Evolutionary conservation across 176 grass and related monocot genomes (phyloP).

Genomic region (Ensete ventricosum): DNA sequence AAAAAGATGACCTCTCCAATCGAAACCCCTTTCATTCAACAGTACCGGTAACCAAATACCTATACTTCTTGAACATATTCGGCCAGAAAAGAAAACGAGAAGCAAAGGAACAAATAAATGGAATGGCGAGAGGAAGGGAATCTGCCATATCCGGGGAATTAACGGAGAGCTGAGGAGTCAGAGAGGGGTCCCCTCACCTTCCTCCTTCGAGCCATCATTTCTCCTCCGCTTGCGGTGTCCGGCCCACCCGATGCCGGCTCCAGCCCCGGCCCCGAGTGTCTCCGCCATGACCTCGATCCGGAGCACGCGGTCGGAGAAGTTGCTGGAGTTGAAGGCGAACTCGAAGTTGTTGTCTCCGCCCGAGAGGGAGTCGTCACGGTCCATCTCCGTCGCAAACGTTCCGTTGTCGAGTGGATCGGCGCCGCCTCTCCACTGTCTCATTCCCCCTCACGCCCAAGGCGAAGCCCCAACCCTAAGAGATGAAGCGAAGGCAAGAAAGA

Average conservation of each 20-base stretch:
- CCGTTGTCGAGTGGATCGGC: no score
- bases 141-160: not conserved
- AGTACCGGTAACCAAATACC: no score
- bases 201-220: not conserved
- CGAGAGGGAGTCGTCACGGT: not conserved
- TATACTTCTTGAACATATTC: no score
- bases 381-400: not conserved
- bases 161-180: not conserved
- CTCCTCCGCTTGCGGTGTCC: not conserved
- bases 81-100: no score
- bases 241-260: not conserved
- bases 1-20: no score
- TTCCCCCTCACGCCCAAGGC: no score
- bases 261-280: not conserved
- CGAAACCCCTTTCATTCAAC: no score
- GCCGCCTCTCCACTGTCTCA: no score
- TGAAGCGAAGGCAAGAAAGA: no score
- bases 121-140: not conserved
- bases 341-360: not conserved
- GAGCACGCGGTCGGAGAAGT: not conserved
- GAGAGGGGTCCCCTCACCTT: not conserved
- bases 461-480: no score
- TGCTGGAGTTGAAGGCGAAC: constrained; percentile 1
- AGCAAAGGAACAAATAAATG: no score
- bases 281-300: not conserved